Base-by-base conservation (phyloP, 345 rosid genomes). In the Citrus glauca region DNA sequence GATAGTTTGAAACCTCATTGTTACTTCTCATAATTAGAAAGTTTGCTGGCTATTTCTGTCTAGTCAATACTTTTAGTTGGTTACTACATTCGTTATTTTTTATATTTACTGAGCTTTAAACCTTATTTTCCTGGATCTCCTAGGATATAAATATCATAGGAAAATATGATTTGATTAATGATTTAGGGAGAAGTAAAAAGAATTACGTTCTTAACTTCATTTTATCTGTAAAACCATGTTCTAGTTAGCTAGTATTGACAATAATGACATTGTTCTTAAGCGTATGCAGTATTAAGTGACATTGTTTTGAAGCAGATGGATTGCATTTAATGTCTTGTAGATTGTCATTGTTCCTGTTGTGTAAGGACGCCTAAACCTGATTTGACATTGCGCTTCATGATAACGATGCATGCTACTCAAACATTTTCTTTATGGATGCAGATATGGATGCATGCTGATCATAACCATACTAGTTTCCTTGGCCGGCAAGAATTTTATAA, bases 371-470 rank as follows among this genome's bases (percentile, higher is more conserved):
- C 57, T 16, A 22, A 50, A 56, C 55, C 28, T 59, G 63, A 30
- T 73, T 63, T 40, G 55, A 25, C 10, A 24, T 55, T 38, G 73
- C 33, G 38, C 8, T 64, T 42, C 28, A 42, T 67, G 67, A 32
- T 32, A 45, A 42, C 66, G n/a, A 70, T 76, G 14, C 33, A 13
- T 48, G 25, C 66, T 75, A 69, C 84, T 71, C 32, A 27, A 64
- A 65, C 53, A 55, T 81, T 66, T 80, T 78, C 35, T 76, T 30
- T 53, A 28, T 77, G 84, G 62, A 32, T 89, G 77, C 84, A 95
- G 98, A 89, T 93, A 85, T 95, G 99, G 99, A 82, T 80, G 86
- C 84, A 86, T 74, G 93, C 98, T 82, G 98, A 95, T 89, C 90
- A 91, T 85, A 85, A 87, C 66, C 91, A 33, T 53, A 89, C 77